A percentile compares a stretch with the other conserved stretches of the same genome.
These are phyloP conservation scores for Emydomyces testavorans DNA, from an alignment of 2,329 filamentous ascomycete genomes.

Conservation along the genomic window DNA sequence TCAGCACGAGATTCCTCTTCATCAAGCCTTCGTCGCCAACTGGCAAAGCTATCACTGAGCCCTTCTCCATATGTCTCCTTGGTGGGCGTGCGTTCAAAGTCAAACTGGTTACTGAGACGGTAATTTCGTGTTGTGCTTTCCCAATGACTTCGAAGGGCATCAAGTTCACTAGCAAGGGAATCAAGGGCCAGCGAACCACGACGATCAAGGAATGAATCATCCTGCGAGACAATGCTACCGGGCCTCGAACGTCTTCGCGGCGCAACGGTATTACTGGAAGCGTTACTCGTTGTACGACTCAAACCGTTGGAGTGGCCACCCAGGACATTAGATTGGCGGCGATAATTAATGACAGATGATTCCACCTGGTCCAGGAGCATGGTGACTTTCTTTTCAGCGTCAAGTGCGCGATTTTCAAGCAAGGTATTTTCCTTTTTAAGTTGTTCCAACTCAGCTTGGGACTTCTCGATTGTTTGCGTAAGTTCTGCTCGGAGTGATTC, in stretches of 20 bases:
- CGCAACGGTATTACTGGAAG: slow-evolving; percentile 39
- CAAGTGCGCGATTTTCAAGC: slow-evolving; percentile 71
- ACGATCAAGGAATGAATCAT: slow-evolving; percentile 38
- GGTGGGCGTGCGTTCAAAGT: slow-evolving; percentile 57
- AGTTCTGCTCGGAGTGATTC: slow-evolving; percentile 49
- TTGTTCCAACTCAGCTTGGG: slow-evolving; percentile 61
- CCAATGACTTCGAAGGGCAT: slow-evolving; percentile 83
- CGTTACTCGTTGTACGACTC: slow-evolving; percentile 45
- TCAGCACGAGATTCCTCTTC: slow-evolving; percentile 37
- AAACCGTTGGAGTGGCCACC: slow-evolving; percentile 29
- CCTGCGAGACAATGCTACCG: slow-evolving; percentile 34
- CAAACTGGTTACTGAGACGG: slow-evolving; percentile 76
- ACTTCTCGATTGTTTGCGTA: slow-evolving; percentile 41
- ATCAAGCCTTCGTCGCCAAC: slow-evolving; percentile 71
- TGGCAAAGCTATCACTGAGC: slow-evolving; percentile 60
- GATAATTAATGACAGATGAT: slow-evolving; percentile 85
- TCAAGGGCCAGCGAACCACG: slow-evolving; percentile 62
- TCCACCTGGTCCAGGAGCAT: slow-evolving; percentile 91
- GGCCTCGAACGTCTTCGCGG: slow-evolving; percentile 28
- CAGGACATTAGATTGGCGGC: slow-evolving; percentile 52
- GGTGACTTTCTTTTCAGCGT: slow-evolving; percentile 87
- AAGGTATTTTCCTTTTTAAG: slow-evolving; percentile 70
- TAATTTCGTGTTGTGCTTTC: slow-evolving; percentile 94
- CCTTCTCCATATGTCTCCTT: slow-evolving; percentile 33
- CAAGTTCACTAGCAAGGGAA: slow-evolving; percentile 81